Evolutionary conservation across 371 early-diverging fungal species (phyloP), one percentile per base, ranked within the genome.

Genomic region (Mortierella sp.): DNA sequence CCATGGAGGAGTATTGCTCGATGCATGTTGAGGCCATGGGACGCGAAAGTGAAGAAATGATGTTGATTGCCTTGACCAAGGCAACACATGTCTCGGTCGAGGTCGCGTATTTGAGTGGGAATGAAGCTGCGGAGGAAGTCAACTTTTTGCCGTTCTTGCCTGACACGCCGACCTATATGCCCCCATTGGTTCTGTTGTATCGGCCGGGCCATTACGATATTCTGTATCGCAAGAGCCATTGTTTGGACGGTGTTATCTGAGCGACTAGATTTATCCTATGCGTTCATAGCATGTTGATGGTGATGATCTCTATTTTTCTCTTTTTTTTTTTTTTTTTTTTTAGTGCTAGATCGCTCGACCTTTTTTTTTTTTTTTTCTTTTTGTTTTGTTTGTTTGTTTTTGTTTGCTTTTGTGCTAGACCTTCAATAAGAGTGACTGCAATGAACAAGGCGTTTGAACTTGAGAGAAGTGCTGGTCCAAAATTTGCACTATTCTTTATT

Each of bases 21-120:
- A 84, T 83, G 73, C 84, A 87, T 62, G 91, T 93, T 0, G 92
- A 91, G 62, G 92, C 90, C 1, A 89, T 93, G 85, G 93, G 90
- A 7, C 82, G 88, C 29, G 93, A 93, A 73, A 87, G 90, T 1
- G 93, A 93, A 62, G 88, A 93, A 59, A 83, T 91, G 45, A 89
- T 90, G 64, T 84, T 93, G 16, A 91, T 88, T 66, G 91, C 89
- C 2, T 58, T 93, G 21, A 85, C 87, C 19, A 88, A 86, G 58
- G 89, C 86, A 0, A 58, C 89, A n/a, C 73, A 86, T 60, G 74
- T 89, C 0, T 86, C 86, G 21, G 83, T 91, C 18, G 81, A 88
- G 50, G 87, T 93, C 16, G 87, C 89, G 0, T 92, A 92, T 66
- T 67, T 92, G 75, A 91, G 89, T 72, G 89, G 88, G 3, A 84